Conservation (phyloP, 2,329 filamentous ascomycete species). For the Graphilbum fragrans region DNA sequence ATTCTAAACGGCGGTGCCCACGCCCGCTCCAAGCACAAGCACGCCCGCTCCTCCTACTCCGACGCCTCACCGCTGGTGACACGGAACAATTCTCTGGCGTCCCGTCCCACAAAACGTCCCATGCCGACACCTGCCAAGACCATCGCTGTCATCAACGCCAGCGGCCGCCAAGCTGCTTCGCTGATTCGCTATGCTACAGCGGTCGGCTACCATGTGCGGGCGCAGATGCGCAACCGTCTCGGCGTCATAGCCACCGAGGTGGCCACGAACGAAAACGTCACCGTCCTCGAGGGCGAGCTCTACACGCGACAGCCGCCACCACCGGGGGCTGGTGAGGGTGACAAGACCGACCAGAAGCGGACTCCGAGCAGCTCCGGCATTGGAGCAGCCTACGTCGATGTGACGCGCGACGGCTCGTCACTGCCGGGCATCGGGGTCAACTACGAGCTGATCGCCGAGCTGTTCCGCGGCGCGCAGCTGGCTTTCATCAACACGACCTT, state of each 20-base stretch:
- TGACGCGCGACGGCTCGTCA: constrained; percentile 51
- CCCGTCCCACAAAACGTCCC: constrained; percentile 45
- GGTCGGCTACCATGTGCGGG: constrained; percentile 85
- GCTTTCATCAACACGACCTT: constrained; percentile 98
- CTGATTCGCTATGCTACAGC: constrained; percentile 89
- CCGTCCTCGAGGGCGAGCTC: constrained; percentile 51
- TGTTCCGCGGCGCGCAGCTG: constrained; percentile 75
- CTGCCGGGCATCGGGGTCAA: constrained; percentile 58
- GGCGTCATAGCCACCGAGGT: constrained; percentile 85
- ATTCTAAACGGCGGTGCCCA: constrained; percentile 6
- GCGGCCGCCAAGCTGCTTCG: constrained; percentile 88
- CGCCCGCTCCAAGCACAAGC: constrained; percentile 33
- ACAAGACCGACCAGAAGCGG: constrained; percentile 19
- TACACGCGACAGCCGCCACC: constrained; percentile 43
- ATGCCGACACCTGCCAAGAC: constrained; percentile 58
- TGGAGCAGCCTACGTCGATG: constrained; percentile 33
- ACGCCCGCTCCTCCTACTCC: constrained; percentile 50
- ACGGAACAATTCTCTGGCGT: constrained; percentile 48
- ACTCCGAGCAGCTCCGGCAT: constrained; percentile 1
- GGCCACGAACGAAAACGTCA: constrained; percentile 62
- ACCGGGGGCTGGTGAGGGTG: constrained; percentile 36
- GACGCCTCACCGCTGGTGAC: constrained; percentile 43
- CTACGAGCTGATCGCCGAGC: constrained; percentile 55
- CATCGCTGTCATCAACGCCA: constrained; percentile 90
- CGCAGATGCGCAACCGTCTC: constrained; percentile 78